Conservation (phyloP, 257 asterid species). For the Plantago elongata region DNA sequence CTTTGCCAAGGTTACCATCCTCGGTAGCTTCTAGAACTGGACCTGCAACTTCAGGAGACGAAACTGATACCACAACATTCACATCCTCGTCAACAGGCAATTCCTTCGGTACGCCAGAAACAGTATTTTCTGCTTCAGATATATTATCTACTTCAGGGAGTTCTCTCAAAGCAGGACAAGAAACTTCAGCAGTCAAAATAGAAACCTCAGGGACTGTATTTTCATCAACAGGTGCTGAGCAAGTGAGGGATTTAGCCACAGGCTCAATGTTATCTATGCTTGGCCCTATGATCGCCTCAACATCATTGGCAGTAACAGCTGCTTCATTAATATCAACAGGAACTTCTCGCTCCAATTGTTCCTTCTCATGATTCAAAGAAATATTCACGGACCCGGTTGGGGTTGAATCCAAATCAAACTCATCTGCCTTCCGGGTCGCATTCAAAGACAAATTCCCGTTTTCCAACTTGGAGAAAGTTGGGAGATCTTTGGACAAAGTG, state of each 20-base stretch:
- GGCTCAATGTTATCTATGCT: conserved; percentile 8
- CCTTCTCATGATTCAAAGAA: conserved; percentile 8
- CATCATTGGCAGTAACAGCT: conserved; percentile 2
- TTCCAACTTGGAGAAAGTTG: conserved; percentile 8
- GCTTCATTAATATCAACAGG: conserved; percentile 21
- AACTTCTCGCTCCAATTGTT: conserved; percentile 3
- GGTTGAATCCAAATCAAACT: conserved; percentile 13
- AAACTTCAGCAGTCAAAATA: conserved; percentile 13
- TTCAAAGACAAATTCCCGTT: background rate
- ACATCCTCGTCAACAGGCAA: conserved; percentile 8
- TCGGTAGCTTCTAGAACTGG: conserved; percentile 13
- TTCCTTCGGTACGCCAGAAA: conserved; percentile 14
- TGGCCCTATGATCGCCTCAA: conserved; percentile 15
- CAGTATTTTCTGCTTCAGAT: conserved; percentile 18
- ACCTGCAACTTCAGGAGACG: conserved; percentile 17
- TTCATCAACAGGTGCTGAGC: conserved; percentile 6
- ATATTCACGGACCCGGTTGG: conserved; percentile 13
- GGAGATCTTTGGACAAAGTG: conserved; percentile 9
- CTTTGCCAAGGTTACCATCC: background rate
- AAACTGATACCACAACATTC: conserved; percentile 9
- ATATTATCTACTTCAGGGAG: conserved; percentile 9
- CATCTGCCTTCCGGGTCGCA: background rate
- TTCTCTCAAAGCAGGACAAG: conserved; percentile 12
- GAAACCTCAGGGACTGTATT: conserved; percentile 7
- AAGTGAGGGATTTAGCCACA: conserved; percentile 12